Base-by-base conservation (phyloP, 169 alveolate genomes). In the Plasmodium sp. region DNA sequence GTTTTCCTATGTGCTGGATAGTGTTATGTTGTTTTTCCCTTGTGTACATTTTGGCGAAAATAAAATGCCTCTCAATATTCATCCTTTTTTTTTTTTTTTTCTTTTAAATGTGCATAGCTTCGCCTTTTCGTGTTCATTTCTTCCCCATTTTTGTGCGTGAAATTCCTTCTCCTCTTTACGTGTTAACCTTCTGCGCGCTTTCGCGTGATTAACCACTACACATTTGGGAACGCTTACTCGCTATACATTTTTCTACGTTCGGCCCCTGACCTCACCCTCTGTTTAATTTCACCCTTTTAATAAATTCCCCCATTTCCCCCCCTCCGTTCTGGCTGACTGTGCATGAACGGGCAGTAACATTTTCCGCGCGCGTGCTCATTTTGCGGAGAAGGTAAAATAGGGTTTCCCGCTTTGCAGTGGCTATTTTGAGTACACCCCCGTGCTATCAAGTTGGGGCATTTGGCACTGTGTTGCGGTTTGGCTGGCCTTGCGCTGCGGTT, bases 331-430 rank as follows among this genome's bases (percentile, higher is more conserved):
- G 71, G 72, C 10, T 71, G 51, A 41, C 73, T 58, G 94, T 90
- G 94, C 94, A 90, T 90, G 82, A 80, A 90, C 45, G 93, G 81
- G 84, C 83, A 71, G 41, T n/a, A 45, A 71, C 79, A 71, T 33
- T 62, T 62, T 86, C 39, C 16, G 22, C 84, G 77, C 48, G 31
- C 27, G 43, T 83, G 45, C 41, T 34, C 54, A 27, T 33, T 34
- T 33, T 62, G 62, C 73, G 81, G 31, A 83, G 36, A 83, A 83
- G 31, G 31, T 48, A 83, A 54, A 54, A 33, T 34, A 7, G 58
- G 56, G 12, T 81, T 62, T 84, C 43, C 83, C 31, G 33, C 77
- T 62, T 84, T 67, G n/a, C 71, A 58, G 77, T 67, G 62, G 56
- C 74, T 71, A 71, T 84, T 84, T 84, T 84, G 12, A 27, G 36